Base-by-base conservation (phyloP, 257 asterid genomes). In the Solanum etuberosum region DNA sequence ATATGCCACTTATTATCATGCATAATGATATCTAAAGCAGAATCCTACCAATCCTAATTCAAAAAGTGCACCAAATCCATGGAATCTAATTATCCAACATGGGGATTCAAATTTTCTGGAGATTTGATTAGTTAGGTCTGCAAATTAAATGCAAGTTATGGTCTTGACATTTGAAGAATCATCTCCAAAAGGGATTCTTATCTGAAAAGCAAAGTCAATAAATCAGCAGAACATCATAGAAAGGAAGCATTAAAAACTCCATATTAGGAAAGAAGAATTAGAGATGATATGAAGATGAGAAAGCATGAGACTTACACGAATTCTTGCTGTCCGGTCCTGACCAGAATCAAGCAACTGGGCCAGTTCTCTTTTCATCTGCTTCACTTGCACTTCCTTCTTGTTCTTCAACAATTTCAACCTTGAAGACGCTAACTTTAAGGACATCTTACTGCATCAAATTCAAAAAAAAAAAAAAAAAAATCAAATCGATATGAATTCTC, bases 271-370 rank as follows among this genome's bases (percentile, higher is more conserved):
- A 77, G 61, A 43, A 63, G 23, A 40, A 42, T 37, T 4, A 61
- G 20, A 76, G 43, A 18, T 21, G 6, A 86, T 4, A 83, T 13
- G 18, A 88, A 57, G 23, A 83, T 76, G 42, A 23, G 46, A 37
- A 37, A 37, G 42, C 42, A 51, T 51, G 59, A 51, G 80, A 84
- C 83, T 84, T 93, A 95, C 99, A 83, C 98, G 97, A 89, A 96
- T 93, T 86, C 94, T 89, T 83, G 99, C 98, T 6, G 98, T 93
- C 88, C 85, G 96, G 80, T 91, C 93, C 93, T 96, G 96, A 78
- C 98, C 97, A 72, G 98, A 91, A 81, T 93, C 97, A 16, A 96
- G 98, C 89, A 96, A 86, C 91, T 93, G 94, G 6, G 98, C 95
- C 14, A 94, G 89, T 91, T 96, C 99, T 88, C 90, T 91, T 91